Percentiles rank a stretch among this genome's conserved stretches.
These are phyloP conservation scores for Hyaloscypha finlandica DNA, from an alignment of 495 filamentous ascomycete genomes.

Conservation along the genomic window DNA sequence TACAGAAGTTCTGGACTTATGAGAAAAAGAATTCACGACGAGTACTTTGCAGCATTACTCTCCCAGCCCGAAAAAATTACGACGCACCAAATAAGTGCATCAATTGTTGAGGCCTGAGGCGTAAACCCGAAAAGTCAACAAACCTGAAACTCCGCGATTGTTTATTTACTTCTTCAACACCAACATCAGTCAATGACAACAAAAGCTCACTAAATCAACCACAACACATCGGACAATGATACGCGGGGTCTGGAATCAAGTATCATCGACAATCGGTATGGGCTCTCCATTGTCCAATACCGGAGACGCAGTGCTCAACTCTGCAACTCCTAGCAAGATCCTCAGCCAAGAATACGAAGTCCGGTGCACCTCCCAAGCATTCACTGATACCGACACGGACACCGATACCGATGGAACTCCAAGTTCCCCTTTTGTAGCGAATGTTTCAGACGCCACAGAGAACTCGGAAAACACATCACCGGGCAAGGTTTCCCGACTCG, in stretches of 20 bases:
- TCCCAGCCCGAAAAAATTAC: not conserved
- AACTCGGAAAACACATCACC: constrained; percentile 40
- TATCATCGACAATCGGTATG: constrained; percentile 26
- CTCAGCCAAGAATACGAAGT: constrained; percentile 25
- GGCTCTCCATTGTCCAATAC: constrained; percentile 21
- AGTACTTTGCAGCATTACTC: not conserved
- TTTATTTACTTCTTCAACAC: constrained; percentile 1
- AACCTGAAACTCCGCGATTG: not conserved
- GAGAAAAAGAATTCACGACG: not conserved
- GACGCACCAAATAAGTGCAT: no score
- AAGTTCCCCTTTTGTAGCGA: constrained; percentile 39
- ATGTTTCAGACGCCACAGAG: constrained; percentile 32
- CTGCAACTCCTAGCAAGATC: constrained; percentile 1
- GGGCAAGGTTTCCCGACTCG: constrained; percentile 33
- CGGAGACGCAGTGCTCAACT: constrained; percentile 22
- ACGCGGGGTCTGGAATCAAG: constrained; percentile 15
- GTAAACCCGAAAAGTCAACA: not conserved
- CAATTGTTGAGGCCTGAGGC: not conserved
- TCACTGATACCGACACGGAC: constrained; percentile 11
- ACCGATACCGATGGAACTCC: constrained; percentile 29
- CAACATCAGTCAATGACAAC: not conserved
- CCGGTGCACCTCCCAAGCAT: constrained; percentile 17
- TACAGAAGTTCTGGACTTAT: not conserved
- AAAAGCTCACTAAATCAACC: not conserved
- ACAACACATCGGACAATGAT: constrained; percentile 1